Base-by-base conservation (phyloP, 139 green algal genomes). In the Nannochloris sp. region DNA sequence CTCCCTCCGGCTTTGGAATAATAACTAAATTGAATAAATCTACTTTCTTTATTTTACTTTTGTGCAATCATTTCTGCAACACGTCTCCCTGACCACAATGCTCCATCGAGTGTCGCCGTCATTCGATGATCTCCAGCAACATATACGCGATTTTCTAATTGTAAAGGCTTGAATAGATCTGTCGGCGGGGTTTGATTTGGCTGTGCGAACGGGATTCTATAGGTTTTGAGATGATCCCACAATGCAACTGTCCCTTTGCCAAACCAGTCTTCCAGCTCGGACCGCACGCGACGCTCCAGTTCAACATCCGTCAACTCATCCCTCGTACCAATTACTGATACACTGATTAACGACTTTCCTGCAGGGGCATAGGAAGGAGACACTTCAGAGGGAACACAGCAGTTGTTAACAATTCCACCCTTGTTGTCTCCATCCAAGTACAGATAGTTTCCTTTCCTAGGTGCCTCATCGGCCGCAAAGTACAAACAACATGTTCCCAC, bases 121-220 rank as follows among this genome's bases (percentile, higher is more conserved):
- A 83, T 81, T 9, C 89, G 57, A 73, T 97, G 89, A 74, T 99
- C 93, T 8, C 93, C 90, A 59, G 79, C 89, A 16, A 93, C 84
- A 49, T 78, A 94, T 33, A 95, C 49, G 3, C 80, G 72, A 12
- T 66, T 66, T 20, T 75, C 82, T 6, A 94, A 82, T 4, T 68
- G 10, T 45, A 91, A 82, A 2, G 77, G 59, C 26, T 85, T 74
- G 44, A 63, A 66, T 13, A 91, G 76, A 68, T 93, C 72, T 5
- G 87, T 94, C 5, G 89, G 87, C 0, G 89, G 87, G 0, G 69
- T 71, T 78, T 95, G 88, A 63, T 78, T 85, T 29, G 89, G 90
- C 75, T 97, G 92, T 20, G 90, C 85, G 72, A 89, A 99, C 17
- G 91, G 85, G 49, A 99, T 97, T 49, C 92, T 76, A 81, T 98